Evolutionary conservation across 331 rosid genomes (phyloP), one percentile per base, ranked within the genome.

Genomic region (Telfairia occidentalis): DNA sequence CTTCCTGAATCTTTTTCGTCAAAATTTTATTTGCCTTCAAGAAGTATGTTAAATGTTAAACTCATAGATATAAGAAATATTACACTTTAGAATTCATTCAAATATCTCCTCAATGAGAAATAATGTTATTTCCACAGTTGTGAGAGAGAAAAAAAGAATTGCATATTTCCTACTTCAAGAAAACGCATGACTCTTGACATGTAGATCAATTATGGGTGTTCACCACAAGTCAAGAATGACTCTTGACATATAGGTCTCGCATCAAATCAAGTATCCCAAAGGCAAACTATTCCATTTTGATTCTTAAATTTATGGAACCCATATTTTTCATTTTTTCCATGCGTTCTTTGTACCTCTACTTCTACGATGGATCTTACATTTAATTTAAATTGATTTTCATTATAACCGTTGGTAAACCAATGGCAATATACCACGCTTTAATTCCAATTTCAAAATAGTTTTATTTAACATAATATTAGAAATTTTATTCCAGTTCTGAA

Each of bases 11-110:
- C 88, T 83, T 91, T 86, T 90, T 75, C 85, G 80, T 65, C 86
- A 91, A 82, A 73, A 91, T 90, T 88, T 87, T 88, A 85, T 90
- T 87, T 78, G 97, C 97, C 98, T 95, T 50, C 83, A 84, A 85
- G 70, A 80, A 74, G 64, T 15, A 71, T 29, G 73, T 75, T 59
- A 80, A 84, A 53, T 89, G 78, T 54, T 84, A 80, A 82, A 60
- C 50, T 63, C 63, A 74, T 28, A 40, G 50, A 81, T 37, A 18
- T 23, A 43, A 54, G 28, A 42, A 35, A 74, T n/a, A 74, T 53
- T 13, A 15, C 21, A 73, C 29, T 46, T 29, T 71, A 29, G 75
- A 71, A 18, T 30, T 8, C 28, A 71, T 28, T 52, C 16, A 46
- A 8, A 71, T 18, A 16, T 18, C 43, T 5, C 26, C 9, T 71